phyloP scores from a whole-genome alignment of 495 filamentous ascomycete genomes.

The Penicillium malachiteum region DNA sequence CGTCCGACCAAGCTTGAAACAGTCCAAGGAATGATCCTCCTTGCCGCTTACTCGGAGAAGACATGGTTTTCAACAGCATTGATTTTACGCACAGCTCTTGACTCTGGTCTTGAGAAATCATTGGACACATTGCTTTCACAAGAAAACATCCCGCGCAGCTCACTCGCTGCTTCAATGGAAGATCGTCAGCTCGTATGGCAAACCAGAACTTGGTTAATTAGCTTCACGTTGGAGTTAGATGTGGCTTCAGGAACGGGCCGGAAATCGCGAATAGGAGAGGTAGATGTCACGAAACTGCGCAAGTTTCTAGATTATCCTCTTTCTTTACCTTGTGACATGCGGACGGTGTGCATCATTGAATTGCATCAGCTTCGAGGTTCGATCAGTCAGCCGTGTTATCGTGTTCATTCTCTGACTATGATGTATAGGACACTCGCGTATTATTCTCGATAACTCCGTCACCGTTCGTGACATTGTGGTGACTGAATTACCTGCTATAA shows the following conservation, averaged over 20 bases:
- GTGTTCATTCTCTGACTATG: neutral
- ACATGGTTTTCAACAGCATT: slow-evolving; percentile 48
- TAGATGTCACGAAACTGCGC: slow-evolving; percentile 38
- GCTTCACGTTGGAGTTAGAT: slow-evolving; percentile 42
- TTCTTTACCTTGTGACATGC: slow-evolving; percentile 42
- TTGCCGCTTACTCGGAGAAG: slow-evolving; percentile 46
- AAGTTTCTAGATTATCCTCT: slow-evolving; percentile 44
- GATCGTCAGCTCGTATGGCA: slow-evolving; percentile 45
- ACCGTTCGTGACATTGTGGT: slow-evolving; percentile 32
- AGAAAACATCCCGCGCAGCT: slow-evolving; percentile 37
- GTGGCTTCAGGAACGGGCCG: slow-evolving; percentile 44
- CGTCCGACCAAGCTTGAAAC: slow-evolving; percentile 44
- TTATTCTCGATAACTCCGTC: slow-evolving; percentile 32
- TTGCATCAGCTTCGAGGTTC: slow-evolving; percentile 42
- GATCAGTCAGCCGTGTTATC: neutral
- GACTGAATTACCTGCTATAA: slow-evolving; percentile 35
- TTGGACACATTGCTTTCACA: slow-evolving; percentile 39
- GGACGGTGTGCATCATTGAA: slow-evolving; percentile 43
- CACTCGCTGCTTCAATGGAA: slow-evolving; percentile 39
- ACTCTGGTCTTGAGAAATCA: slow-evolving; percentile 44
- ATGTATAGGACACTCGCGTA: slow-evolving; percentile 28
- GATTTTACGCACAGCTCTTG: slow-evolving; percentile 42
- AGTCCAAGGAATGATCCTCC: slow-evolving; percentile 45
- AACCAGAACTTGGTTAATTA: slow-evolving; percentile 44
- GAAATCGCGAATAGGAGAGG: slow-evolving; percentile 43